Conservation (phyloP, 441 rosid genomes). For the Erysimum pusillum region DNA sequence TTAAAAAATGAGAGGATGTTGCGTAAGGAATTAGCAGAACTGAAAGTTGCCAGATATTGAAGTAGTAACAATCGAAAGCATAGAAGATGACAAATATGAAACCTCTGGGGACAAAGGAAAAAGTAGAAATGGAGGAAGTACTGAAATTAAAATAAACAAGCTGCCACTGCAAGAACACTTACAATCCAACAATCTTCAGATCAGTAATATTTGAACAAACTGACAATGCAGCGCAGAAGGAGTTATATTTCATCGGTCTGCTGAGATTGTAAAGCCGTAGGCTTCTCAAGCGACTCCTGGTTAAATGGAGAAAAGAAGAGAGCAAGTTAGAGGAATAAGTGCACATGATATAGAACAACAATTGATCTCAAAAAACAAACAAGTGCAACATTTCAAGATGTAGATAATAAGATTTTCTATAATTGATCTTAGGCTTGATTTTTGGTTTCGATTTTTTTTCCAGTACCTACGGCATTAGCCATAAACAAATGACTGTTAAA, state of each 20-base stretch:
- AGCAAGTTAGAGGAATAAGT: slow-evolving; percentile 30
- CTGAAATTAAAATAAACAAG: slow-evolving; percentile 6
- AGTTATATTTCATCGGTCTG: slow-evolving; percentile 61
- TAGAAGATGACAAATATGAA: slow-evolving; percentile 14
- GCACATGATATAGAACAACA: background rate
- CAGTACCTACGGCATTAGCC: background rate
- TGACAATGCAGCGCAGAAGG: slow-evolving; percentile 63
- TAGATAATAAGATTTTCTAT: background rate
- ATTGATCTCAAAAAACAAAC: slow-evolving; percentile 5
- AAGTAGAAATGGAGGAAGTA: background rate
- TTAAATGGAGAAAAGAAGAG: slow-evolving; percentile 31
- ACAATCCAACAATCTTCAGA: slow-evolving; percentile 89
- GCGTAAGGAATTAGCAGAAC: slow-evolving; percentile 13
- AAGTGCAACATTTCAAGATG: background rate
- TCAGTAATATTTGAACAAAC: slow-evolving; percentile 75
- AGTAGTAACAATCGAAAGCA: slow-evolving; percentile 1
- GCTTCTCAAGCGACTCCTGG: slow-evolving; percentile 72
- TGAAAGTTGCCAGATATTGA: background rate
- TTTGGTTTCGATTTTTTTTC: slow-evolving; percentile 1
- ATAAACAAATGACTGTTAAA: background rate
- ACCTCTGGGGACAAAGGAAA: background rate
- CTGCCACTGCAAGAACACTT: slow-evolving; percentile 50
- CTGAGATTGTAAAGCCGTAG: slow-evolving; percentile 82
- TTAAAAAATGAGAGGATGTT: slow-evolving; percentile 2
- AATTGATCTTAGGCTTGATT: slow-evolving; percentile 1